These are phyloP conservation scores for Tulasnella calospora DNA, from an alignment of 768 basidiomycete genomes.

Conservation along the genomic window DNA sequence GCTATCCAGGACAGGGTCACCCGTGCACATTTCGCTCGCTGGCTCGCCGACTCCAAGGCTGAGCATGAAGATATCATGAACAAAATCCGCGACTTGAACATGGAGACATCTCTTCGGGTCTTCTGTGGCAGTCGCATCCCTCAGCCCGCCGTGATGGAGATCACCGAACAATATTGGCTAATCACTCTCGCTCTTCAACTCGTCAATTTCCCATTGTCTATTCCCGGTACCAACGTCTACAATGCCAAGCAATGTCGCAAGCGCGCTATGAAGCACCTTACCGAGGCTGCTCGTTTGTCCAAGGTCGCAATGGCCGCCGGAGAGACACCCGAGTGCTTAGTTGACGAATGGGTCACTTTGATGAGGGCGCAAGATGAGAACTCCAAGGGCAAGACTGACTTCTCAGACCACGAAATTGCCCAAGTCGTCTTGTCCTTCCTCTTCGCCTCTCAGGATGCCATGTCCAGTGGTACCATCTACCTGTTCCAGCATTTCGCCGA, in stretches of 20 bases:
- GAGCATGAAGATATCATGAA: conserved; percentile 60
- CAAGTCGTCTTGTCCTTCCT: conserved; percentile 96
- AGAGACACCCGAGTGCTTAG: conserved; percentile 76
- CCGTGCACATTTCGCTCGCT: conserved; percentile 65
- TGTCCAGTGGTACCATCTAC: conserved; percentile 94
- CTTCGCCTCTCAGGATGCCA: conserved; percentile 95
- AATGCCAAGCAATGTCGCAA: conserved; percentile 90
- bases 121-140: conserved; percentile 92
- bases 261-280: conserved; percentile 71
- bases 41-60: conserved; percentile 59
- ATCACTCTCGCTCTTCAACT: conserved; percentile 94
- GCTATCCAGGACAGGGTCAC: conserved; percentile 76
- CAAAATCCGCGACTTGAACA: conserved; percentile 88
- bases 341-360: conserved; percentile 85
- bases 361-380: conserved; percentile 54
- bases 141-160: conserved; percentile 68
- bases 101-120: conserved; percentile 93
- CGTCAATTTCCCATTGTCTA: conserved; percentile 94
- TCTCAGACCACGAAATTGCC: conserved; percentile 91
- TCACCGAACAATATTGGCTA: conserved; percentile 91
- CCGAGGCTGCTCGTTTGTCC: conserved; percentile 68
- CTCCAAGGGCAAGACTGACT: conserved; percentile 73
- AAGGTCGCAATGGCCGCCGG: conserved; percentile 80
- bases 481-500: conserved; percentile 96
- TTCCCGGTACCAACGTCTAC: conserved; percentile 96